Evolutionary conservation across 2,329 filamentous ascomycete species (phyloP), one percentile per base, ranked within the genome.

Genomic region (Mycogone perniciosa): DNA sequence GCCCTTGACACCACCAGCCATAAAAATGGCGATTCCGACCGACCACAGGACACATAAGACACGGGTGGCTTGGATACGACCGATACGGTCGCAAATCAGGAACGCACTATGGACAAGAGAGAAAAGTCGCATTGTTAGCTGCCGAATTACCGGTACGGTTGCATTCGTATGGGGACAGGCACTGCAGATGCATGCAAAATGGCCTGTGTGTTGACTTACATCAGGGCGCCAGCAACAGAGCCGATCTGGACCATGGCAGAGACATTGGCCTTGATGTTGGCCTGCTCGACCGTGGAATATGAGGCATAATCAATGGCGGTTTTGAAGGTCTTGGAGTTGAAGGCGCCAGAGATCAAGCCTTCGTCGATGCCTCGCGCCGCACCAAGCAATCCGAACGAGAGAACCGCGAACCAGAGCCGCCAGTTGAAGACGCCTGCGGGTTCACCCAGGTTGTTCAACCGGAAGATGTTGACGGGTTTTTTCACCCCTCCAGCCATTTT

Each of bases 191-290:
- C 20, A 35, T 11, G 33, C 7, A 11, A 35, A 8, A 11, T 31
- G 10, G 29, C 34, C 46, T 31, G 30, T 13, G 31, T 13, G 48
- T 31, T 42, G 41, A 52, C 68, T 63, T 62, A 74, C 71, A 76
- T 75, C 31, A 88, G 72, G 31, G 86, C 84, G 40, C 87, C 87
- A 4, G 74, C 82, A 31, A 91, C 85, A 27, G 81, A 86, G 27
- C 87, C 87, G 60, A 90, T 81, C 67, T 90, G 87, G 0, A 91
- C 87, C 87, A 91, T 91, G 44, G 85, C 80, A 2, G 86, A 85
- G 50, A 91, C 85, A 65, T 91, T 91, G 58, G 79, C 82, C 67
- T 86, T 82, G 69, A 85, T 83, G 64, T 87, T 82, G 54, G 85
- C 82, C 62, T 78, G 72, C 43, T 80, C 74, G 4, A 75, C 70